Conservation (phyloP, 2,329 filamentous ascomycete genomes). For the Paecilomyces dactylethromorphus region DNA sequence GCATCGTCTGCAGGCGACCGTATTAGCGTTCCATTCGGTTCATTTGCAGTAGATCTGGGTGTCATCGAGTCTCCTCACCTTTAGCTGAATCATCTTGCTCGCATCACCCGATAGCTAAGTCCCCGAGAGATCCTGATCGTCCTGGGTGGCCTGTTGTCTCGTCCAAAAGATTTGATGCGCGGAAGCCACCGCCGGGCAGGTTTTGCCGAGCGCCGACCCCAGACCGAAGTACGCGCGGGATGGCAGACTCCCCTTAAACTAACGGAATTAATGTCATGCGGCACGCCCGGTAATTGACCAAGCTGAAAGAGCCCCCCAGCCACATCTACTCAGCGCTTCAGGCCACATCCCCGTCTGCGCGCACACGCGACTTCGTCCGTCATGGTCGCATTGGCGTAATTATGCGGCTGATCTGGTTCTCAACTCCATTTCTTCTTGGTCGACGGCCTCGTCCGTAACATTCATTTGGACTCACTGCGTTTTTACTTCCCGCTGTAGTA, state of each 20-base stretch:
- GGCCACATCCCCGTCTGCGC: background rate
- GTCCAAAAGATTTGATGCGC: conserved; percentile 12
- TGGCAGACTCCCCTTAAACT: background rate
- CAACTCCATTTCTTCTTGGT: background rate
- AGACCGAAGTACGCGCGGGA: background rate
- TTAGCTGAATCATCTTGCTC: conserved; percentile 82
- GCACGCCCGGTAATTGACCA: background rate
- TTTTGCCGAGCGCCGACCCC: conserved; percentile 17
- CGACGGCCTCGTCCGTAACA: background rate
- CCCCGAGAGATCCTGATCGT: conserved; percentile 2
- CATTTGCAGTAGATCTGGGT: background rate
- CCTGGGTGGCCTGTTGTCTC: conserved; percentile 1
- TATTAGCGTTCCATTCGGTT: background rate
- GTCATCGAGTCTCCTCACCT: conserved; percentile 42
- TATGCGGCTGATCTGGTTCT: background rate
- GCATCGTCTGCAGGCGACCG: conserved; percentile 64
- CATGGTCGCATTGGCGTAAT: background rate
- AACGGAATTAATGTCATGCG: background rate
- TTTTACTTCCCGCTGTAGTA: background rate
- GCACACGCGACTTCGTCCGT: background rate
- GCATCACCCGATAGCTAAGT: conserved; percentile 20
- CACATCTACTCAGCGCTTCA: background rate
- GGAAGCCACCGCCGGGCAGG: conserved; percentile 9
- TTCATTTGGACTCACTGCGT: background rate
- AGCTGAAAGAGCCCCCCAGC: background rate